Evolutionary conservation across 768 basidiomycete genomes (phyloP), one percentile per base, ranked within the genome.

Genomic region (Psilocybe cyanescens): DNA sequence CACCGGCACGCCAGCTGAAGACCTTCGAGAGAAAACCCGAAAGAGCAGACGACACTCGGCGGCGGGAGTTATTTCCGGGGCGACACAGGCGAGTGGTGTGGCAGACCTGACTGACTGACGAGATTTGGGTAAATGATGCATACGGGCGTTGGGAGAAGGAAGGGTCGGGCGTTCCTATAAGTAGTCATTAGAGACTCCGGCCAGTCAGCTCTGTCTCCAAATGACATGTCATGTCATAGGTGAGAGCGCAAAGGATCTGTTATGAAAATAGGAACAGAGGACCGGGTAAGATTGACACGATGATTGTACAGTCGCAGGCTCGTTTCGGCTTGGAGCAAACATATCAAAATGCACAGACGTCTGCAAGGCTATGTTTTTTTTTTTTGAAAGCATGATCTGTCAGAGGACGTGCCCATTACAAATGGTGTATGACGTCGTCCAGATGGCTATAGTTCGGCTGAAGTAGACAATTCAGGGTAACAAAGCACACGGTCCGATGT

Each of bases 181-280:
- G 16, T 17, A 37, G 31, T 6, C 51, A 29, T 55, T 53, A 56
- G 37, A 65, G 50, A 28, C 44, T 62, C 61, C 60, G 58, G 30
- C 14, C 57, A 59, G 58, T 60, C 49, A 60, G 50, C 61, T 59
- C 29, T 59, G 58, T 62, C 56, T 52, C 35, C 48, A 47, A 52
- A 54, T 67, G 67, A 66, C 65, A 68, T 68, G 67, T 47, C 65
- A 68, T 66, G 67, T 68, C 67, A 68, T 60, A 63, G 52, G 51
- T 60, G 60, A 60, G 49, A 57, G 63, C 37, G 50, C 24, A 1
- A 44, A 48, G 41, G 41, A n/a, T 2, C 41, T 62, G 58, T 55
- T 48, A 46, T 47, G 48, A 41, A 45, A 35, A 48, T n/a, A 52
- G 46, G n/a, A 50, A 31, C 46, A 54, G 33, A 58, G 57, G 52